Conservation (phyloP, 495 filamentous ascomycete genomes). For the Cercophora newfieldiana region DNA sequence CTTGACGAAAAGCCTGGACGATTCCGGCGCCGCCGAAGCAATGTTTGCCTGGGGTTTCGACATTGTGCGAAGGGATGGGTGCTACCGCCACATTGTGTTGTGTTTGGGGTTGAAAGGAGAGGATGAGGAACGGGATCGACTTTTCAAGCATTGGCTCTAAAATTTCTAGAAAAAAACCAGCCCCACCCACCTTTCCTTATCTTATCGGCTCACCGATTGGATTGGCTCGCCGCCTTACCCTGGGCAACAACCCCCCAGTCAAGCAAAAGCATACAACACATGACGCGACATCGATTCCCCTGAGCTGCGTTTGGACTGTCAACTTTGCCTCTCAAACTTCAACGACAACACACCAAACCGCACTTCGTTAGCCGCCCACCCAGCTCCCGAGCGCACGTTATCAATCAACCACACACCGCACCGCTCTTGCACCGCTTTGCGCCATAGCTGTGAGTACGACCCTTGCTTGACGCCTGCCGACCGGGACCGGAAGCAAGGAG, state of each 20-base stretch:
- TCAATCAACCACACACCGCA: not conserved
- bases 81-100: constrained; percentile 31
- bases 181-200: constrained; percentile 23
- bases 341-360: not conserved
- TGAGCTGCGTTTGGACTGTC: constrained; percentile 7
- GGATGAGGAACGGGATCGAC: not conserved
- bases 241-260: not conserved
- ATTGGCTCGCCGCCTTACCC: not conserved
- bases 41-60: constrained; percentile 24
- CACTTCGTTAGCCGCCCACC: too few species aligned
- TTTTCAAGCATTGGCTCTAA: constrained; percentile 2
- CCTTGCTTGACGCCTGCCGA: not conserved
- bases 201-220: constrained; percentile 22
- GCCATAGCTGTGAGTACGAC: not conserved
- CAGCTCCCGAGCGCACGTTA: not conserved
- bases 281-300: constrained; percentile 14
- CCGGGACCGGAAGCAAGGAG: not conserved
- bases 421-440: not conserved
- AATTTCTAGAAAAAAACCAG: constrained; percentile 19
- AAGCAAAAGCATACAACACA: constrained; percentile 3
- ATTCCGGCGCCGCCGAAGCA: constrained; percentile 48
- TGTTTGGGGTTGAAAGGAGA: not conserved
- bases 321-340: not conserved
- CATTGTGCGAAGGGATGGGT: constrained; percentile 18
- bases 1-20: constrained; percentile 90